These are phyloP conservation scores for Sarcodon aspratus DNA, from an alignment of 768 basidiomycete genomes.

Conservation along the genomic window DNA sequence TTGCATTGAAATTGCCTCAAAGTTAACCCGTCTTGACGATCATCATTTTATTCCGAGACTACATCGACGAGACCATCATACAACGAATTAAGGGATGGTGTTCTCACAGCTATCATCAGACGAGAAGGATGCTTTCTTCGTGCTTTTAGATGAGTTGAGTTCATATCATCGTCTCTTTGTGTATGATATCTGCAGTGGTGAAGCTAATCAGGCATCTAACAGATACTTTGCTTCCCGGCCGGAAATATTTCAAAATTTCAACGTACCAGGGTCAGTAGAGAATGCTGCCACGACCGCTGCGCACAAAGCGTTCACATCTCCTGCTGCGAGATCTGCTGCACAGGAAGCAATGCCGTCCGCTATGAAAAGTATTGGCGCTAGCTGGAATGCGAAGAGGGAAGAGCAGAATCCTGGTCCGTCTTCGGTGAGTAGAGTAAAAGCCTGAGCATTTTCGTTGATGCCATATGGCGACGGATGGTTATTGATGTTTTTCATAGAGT, in stretches of 20 bases:
- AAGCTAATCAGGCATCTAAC: not conserved
- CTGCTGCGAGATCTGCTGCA: slow-evolving; percentile 3
- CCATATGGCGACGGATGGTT: no score
- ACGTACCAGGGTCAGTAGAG: slow-evolving; percentile 9
- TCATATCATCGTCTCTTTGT: not conserved
- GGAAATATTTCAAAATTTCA: slow-evolving; percentile 23
- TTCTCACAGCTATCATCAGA: slow-evolving; percentile 53
- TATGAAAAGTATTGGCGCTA: not conserved
- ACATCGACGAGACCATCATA: no score
- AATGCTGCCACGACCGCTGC: not conserved
- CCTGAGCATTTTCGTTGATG: not conserved
- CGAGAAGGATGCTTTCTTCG: slow-evolving; percentile 78
- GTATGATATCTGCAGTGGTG: not conserved
- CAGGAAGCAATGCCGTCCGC: not conserved
- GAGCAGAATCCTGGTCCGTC: not conserved
- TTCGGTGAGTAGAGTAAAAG: not conserved
- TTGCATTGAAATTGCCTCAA: no score
- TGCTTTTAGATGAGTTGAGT: slow-evolving; percentile 66
- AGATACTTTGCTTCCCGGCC: slow-evolving; percentile 72
- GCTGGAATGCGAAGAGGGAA: not conserved
- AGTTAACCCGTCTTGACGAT: no score
- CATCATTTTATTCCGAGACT: no score
- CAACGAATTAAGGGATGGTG: slow-evolving; percentile 34
- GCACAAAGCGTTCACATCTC: not conserved
- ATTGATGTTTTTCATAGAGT: no score